Percentiles rank a stretch among this genome's conserved stretches.
These are phyloP conservation scores for Purpureocillium takamizusanense DNA, from an alignment of 2,329 filamentous ascomycete genomes.

Conservation along the genomic window DNA sequence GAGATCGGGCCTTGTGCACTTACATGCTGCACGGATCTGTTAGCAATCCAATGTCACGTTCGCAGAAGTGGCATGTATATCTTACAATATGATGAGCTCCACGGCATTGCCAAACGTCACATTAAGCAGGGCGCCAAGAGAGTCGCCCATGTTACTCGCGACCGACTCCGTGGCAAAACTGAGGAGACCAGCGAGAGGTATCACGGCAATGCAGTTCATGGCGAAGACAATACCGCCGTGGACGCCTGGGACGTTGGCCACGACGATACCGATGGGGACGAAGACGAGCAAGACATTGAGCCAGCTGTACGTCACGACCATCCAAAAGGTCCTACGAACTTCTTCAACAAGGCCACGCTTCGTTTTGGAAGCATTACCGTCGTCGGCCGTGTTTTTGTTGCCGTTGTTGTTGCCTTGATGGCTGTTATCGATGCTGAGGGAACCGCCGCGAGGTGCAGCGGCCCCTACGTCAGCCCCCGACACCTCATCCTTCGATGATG, in stretches of 20 bases:
- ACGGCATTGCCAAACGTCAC: conserved; percentile 74
- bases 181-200: conserved; percentile 64
- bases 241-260: conserved; percentile 42
- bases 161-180: conserved; percentile 69
- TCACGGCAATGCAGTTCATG: conserved; percentile 67
- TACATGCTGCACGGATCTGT: conserved; percentile 37
- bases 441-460: conserved; percentile 14
- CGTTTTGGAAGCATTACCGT: conserved; percentile 15
- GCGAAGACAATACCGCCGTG: conserved; percentile 58
- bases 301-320: conserved; percentile 63
- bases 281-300: conserved; percentile 70
- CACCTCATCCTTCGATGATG: conserved; percentile 42
- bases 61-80: not conserved
- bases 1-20: conserved; percentile 19
- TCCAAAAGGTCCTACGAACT: conserved; percentile 39
- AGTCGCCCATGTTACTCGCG: conserved; percentile 62
- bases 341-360: conserved; percentile 38
- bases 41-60: not conserved
- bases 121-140: conserved; percentile 63
- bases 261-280: conserved; percentile 67
- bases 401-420: conserved; percentile 18
- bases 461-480: conserved; percentile 46
- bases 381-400: conserved; percentile 14
- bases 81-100: conserved; percentile 67
- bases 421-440: conserved; percentile 5